Evolutionary conservation across 805 yeast genomes (phyloP).

Genomic region (Sugiyamaella chiloensis): DNA sequence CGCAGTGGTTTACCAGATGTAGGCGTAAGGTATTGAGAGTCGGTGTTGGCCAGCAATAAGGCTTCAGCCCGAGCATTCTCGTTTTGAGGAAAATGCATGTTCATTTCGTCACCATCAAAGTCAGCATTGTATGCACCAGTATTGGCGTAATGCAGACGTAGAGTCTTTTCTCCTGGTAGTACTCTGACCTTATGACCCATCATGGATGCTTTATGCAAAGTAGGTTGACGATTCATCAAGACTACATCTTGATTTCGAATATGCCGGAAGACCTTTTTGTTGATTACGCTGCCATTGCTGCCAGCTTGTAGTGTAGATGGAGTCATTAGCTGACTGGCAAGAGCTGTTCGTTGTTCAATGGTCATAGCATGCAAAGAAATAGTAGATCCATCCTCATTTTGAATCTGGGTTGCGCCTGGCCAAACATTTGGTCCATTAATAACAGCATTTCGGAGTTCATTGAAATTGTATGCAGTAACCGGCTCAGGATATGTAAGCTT

Average conservation of each 20-base stretch:
- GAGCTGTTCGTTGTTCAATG: slow-evolving; percentile 86
- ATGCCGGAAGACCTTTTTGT: slow-evolving; percentile 93
- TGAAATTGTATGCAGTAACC: slow-evolving; percentile 86
- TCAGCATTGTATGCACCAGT: slow-evolving; percentile 99
- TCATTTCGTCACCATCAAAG: slow-evolving; percentile 99
- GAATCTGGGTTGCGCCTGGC: slow-evolving; percentile 98
- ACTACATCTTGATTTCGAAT: slow-evolving; percentile 94
- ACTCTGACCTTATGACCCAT: slow-evolving; percentile 99
- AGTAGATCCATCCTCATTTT: slow-evolving; percentile 89
- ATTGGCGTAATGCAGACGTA: slow-evolving; percentile 95
- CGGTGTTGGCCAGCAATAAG: slow-evolving; percentile 89
- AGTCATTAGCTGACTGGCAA: slow-evolving; percentile 91
- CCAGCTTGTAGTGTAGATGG: slow-evolving; percentile 53
- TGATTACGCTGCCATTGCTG: slow-evolving; percentile 56
- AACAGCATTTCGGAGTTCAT: slow-evolving; percentile 89
- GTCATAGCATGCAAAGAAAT: slow-evolving; percentile 86
- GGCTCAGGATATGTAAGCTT: slow-evolving; percentile 98
- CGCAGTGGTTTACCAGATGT: slow-evolving; percentile 98
- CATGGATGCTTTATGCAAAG: slow-evolving; percentile 98
- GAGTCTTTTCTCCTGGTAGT: slow-evolving; percentile 93
- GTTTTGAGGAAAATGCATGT: slow-evolving; percentile 96
- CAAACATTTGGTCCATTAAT: slow-evolving; percentile 96
- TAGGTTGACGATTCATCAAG: slow-evolving; percentile 98
- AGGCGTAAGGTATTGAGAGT: slow-evolving; percentile 95
- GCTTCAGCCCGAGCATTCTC: slow-evolving; percentile 99